Percentiles rank a stretch among this genome's conserved stretches.
Conservation (phyloP, 2,329 filamentous ascomycete species). For the Phialophora expanda region DNA sequence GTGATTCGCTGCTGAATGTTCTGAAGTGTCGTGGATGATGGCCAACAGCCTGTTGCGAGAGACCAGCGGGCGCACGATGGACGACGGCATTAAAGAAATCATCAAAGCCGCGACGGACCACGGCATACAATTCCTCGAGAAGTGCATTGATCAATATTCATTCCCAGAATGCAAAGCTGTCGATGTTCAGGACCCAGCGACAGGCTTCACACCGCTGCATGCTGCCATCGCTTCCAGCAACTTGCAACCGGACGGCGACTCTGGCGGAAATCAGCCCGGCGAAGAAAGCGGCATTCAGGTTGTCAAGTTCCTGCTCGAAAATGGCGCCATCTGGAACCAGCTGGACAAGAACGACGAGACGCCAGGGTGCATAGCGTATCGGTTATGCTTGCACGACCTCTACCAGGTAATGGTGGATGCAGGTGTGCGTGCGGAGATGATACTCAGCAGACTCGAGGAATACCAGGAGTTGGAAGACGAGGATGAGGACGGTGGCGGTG, state of each 20-base stretch:
- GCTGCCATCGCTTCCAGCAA: constrained; percentile 82
- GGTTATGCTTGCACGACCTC: constrained; percentile 69
- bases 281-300: constrained; percentile 55
- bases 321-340: constrained; percentile 97
- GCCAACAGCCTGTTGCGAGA: background rate
- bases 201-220: constrained; percentile 86
- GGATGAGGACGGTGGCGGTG: constrained; percentile 45
- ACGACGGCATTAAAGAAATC: constrained; percentile 51
- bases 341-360: constrained; percentile 86
- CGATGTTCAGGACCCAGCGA: constrained; percentile 81
- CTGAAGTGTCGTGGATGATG: background rate
- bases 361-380: constrained; percentile 80
- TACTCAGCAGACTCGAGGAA: constrained; percentile 79
- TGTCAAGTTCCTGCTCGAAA: constrained; percentile 77
- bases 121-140: constrained; percentile 65
- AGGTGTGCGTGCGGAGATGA: constrained; percentile 85
- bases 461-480: constrained; percentile 70
- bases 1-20: background rate
- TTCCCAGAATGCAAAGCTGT: constrained; percentile 59
- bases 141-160: constrained; percentile 35
- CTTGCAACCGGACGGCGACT: constrained; percentile 22
- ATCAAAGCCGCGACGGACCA: constrained; percentile 71
- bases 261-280: constrained; percentile 45
- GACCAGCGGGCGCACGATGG: background rate
- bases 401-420: constrained; percentile 88